Conservation (phyloP, 495 filamentous ascomycete species). For the Annulohypoxylon moriforme region DNA sequence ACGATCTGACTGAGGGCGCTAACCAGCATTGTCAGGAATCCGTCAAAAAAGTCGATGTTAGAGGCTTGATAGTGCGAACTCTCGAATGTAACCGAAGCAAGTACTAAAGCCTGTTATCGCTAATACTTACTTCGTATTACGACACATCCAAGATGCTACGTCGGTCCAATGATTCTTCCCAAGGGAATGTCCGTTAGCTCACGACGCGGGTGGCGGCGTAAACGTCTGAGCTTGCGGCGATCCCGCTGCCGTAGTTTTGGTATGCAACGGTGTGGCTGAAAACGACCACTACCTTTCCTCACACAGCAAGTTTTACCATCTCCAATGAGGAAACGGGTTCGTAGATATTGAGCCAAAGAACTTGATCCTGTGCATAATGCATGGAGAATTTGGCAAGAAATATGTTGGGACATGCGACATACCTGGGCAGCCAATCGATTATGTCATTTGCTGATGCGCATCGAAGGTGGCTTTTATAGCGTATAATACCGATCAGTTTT, state of each 20-base stretch:
- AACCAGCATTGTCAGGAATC: constrained; percentile 9
- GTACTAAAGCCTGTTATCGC: constrained; percentile 9
- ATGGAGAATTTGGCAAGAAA: neutral
- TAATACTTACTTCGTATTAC: constrained; percentile 16
- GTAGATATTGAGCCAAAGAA: neutral
- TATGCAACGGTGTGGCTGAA: constrained; percentile 19
- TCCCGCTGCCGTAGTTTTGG: neutral
- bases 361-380: neutral
- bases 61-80: neutral
- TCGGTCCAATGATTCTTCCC: neutral
- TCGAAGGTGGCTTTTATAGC: neutral
- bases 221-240: constrained; percentile 17
- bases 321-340: constrained; percentile 5
- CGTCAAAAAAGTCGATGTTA: neutral
- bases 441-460: neutral
- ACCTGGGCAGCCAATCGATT: neutral
- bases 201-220: neutral
- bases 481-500: neutral
- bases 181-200: neutral
- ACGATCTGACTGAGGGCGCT: constrained; percentile 7
- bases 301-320: neutral
- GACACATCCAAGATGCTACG: neutral
- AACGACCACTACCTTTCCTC: neutral
- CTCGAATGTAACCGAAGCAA: constrained; percentile 1
- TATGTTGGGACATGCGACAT: constrained; percentile 2